Conservation (phyloP, 1,139 yeast genomes). For the Taphrina wiesneri region DNA sequence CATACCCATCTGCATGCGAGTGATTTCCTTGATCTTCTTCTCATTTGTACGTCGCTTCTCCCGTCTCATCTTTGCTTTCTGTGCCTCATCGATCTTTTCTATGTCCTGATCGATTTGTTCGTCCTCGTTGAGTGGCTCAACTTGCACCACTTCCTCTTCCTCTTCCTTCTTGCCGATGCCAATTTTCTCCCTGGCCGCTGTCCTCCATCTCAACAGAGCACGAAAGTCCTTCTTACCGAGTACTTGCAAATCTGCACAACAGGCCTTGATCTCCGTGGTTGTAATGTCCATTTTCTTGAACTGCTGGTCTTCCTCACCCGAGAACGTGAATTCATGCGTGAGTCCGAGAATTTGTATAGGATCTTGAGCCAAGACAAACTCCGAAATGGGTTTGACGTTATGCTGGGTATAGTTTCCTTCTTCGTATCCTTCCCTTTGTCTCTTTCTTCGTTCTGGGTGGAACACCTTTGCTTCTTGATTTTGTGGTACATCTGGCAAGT, state of each 20-base stretch:
- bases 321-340: constrained; percentile 52
- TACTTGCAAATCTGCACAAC: constrained; percentile 87
- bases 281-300: constrained; percentile 72
- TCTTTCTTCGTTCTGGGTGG: constrained; percentile 86
- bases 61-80: constrained; percentile 67
- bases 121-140: constrained; percentile 78
- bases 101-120: constrained; percentile 85
- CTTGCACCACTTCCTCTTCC: constrained; percentile 54
- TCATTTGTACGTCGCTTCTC: constrained; percentile 82
- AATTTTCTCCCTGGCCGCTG: constrained; percentile 74
- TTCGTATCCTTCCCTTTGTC: constrained; percentile 95
- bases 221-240: constrained; percentile 93
- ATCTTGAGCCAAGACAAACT: constrained; percentile 75
- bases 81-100: constrained; percentile 68
- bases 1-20: constrained; percentile 95
- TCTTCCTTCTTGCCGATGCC: constrained; percentile 63
- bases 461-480: constrained; percentile 89
- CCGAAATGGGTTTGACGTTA: constrained; percentile 72
- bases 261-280: constrained; percentile 72
- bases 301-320: constrained; percentile 50
- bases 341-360: constrained; percentile 83
- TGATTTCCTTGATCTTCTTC: constrained; percentile 79
- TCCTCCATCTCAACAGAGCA: constrained; percentile 78
- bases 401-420: constrained; percentile 84
- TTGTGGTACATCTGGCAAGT: constrained; percentile 66